These are phyloP conservation scores for Starmera pachycereana DNA, from an alignment of 805 yeast genomes.

Conservation along the genomic window DNA sequence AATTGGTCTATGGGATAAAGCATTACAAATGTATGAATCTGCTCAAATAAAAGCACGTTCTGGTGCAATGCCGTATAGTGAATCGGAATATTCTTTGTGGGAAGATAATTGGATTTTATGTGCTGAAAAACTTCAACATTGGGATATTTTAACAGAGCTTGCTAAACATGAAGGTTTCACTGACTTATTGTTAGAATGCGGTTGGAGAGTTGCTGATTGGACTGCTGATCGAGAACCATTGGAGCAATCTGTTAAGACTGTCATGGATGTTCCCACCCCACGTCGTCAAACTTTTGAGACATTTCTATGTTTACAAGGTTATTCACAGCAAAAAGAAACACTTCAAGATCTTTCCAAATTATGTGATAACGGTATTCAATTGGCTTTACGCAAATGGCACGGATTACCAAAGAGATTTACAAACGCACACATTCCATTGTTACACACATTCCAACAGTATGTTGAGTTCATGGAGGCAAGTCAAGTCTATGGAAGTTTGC, in stretches of 20 bases:
- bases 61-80: slow-evolving; percentile 91
- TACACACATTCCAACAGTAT: slow-evolving; percentile 94
- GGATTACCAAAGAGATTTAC: slow-evolving; percentile 67
- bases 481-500: slow-evolving; percentile 80
- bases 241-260: slow-evolving; percentile 88
- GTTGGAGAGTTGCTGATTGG: slow-evolving; percentile 99
- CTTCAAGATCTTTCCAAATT: slow-evolving; percentile 74
- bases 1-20: slow-evolving; percentile 89
- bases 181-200: slow-evolving; percentile 91
- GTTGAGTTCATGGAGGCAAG: slow-evolving; percentile 97
- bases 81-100: slow-evolving; percentile 92
- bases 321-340: slow-evolving; percentile 82
- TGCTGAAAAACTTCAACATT: slow-evolving; percentile 93
- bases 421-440: slow-evolving; percentile 77
- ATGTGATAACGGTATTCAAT: slow-evolving; percentile 94
- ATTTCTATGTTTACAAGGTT: slow-evolving; percentile 84
- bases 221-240: slow-evolving; percentile 87
- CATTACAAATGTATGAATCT: slow-evolving; percentile 85
- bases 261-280: slow-evolving; percentile 98
- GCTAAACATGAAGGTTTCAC: slow-evolving; percentile 98
- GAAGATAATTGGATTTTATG: slow-evolving; percentile 98
- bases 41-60: slow-evolving; percentile 96
- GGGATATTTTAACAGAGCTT: slow-evolving; percentile 94
- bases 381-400: slow-evolving; percentile 88
- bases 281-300: slow-evolving; percentile 94